phyloP scores from a whole-genome alignment of 176 grass and related monocot genomes.

The Echinochloa phyllopogon region DNA sequence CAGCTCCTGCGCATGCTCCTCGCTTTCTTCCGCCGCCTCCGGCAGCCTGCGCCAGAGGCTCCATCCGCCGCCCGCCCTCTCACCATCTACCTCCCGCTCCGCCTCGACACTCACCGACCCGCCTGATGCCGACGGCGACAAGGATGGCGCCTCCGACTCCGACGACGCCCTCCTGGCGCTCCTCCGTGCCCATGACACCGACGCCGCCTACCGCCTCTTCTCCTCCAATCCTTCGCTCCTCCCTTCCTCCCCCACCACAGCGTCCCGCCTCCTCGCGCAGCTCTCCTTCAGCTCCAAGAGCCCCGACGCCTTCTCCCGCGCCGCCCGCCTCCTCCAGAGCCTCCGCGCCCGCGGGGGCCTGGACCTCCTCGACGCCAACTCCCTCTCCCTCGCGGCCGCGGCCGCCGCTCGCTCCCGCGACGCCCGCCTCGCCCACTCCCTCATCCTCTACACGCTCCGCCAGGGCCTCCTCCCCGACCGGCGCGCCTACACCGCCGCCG shows the following conservation, averaged over 20 bases:
- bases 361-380: conserved; percentile 71
- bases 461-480: conserved; percentile 70
- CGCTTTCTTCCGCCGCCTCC: not conserved
- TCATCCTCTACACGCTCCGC: conserved; percentile 72
- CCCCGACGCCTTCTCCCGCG: conserved; percentile 52
- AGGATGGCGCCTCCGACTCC: conserved; percentile 2
- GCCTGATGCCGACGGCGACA: not conserved
- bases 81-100: conserved; percentile 16
- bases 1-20: not conserved
- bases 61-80: not conserved
- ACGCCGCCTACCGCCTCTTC: conserved; percentile 73
- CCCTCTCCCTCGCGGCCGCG: conserved; percentile 73
- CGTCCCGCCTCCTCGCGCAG: conserved; percentile 83
- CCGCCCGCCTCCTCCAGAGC: conserved; percentile 55
- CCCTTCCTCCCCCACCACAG: conserved; percentile 54
- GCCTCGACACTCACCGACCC: not conserved
- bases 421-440: conserved; percentile 49
- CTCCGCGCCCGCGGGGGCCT: conserved; percentile 55
- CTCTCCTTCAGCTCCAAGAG: conserved; percentile 55
- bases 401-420: conserved; percentile 63
- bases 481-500: conserved; percentile 79
- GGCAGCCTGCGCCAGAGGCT: not conserved
- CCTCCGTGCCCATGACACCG: conserved; percentile 62
- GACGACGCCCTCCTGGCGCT: conserved; percentile 62
- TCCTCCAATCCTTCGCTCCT: conserved; percentile 47